phyloP scores from a whole-genome alignment of 1,139 yeast species.

The Scheffersomyces quercinus region DNA sequence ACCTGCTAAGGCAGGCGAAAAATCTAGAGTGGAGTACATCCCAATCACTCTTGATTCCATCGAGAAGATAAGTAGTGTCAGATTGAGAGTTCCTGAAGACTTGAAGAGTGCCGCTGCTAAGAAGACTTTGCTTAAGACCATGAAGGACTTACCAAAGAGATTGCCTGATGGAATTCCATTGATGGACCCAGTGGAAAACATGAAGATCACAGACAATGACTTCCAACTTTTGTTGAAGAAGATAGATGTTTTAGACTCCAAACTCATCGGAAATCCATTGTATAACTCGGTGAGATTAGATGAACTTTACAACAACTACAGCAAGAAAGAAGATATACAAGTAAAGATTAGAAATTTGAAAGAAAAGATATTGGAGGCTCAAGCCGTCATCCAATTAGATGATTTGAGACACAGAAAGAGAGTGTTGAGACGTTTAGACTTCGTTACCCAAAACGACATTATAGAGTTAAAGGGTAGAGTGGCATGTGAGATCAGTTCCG shows the following conservation, averaged over 20 bases:
- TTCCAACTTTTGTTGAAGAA: slow-evolving; percentile 71
- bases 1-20: slow-evolving; percentile 74
- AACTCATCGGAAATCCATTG: slow-evolving; percentile 69
- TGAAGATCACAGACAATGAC: slow-evolving; percentile 85
- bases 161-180: slow-evolving; percentile 88
- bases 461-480: slow-evolving; percentile 93
- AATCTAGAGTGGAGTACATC: slow-evolving; percentile 71
- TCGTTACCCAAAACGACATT: slow-evolving; percentile 79
- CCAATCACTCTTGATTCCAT: slow-evolving; percentile 84
- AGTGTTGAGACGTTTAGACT: slow-evolving; percentile 79
- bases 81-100: slow-evolving; percentile 82
- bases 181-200: slow-evolving; percentile 85
- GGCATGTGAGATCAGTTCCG: slow-evolving; percentile 95
- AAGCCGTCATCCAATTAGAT: slow-evolving; percentile 89
- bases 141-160: slow-evolving; percentile 76
- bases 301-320: slow-evolving; percentile 64
- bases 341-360: slow-evolving; percentile 61
- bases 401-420: slow-evolving; percentile 91
- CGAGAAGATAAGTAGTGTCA: slow-evolving; percentile 70
- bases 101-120: slow-evolving; percentile 69
- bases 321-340: slow-evolving; percentile 62
- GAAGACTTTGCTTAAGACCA: slow-evolving; percentile 71
- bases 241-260: slow-evolving; percentile 77
- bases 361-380: slow-evolving; percentile 75
- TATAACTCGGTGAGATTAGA: slow-evolving; percentile 62